Conservation (phyloP, 768 basidiomycete genomes). For the Termitomyces sp. region DNA sequence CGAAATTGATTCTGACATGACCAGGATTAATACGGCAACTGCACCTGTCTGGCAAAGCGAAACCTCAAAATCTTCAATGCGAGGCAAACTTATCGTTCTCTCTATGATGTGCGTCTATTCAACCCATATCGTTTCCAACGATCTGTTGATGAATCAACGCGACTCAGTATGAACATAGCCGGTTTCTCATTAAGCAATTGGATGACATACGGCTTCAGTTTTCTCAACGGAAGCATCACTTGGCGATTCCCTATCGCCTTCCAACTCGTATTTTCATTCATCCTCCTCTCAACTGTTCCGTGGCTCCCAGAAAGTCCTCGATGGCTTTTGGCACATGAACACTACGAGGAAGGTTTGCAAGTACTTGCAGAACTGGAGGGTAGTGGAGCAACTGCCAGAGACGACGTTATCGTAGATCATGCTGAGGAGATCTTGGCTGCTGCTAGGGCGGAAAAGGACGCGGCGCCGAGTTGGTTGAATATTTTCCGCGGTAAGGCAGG, state of each 20-base stretch:
- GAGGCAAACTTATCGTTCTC: slow-evolving; percentile 44
- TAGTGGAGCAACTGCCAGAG: slow-evolving; percentile 24
- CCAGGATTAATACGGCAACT: slow-evolving; percentile 41
- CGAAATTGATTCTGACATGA: not conserved
- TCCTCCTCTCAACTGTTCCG: slow-evolving; percentile 38
- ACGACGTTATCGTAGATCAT: slow-evolving; percentile 32
- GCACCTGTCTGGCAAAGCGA: slow-evolving; percentile 51
- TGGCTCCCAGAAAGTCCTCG: slow-evolving; percentile 46
- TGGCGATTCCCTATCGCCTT: slow-evolving; percentile 50
- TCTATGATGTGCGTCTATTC: slow-evolving; percentile 38
- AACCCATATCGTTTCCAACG: not conserved
- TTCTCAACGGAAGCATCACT: slow-evolving; percentile 33
- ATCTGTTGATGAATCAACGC: not conserved
- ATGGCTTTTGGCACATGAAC: slow-evolving; percentile 44
- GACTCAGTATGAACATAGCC: slow-evolving; percentile 38
- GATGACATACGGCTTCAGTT: slow-evolving; percentile 51
- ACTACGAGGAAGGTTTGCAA: slow-evolving; percentile 32
- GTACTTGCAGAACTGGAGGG: slow-evolving; percentile 42
- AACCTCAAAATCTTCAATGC: slow-evolving; percentile 40
- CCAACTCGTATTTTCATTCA: slow-evolving; percentile 40
- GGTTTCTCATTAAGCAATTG: slow-evolving; percentile 47
- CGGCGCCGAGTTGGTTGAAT: slow-evolving; percentile 35
- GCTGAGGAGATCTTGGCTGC: slow-evolving; percentile 38
- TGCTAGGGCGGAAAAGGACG: slow-evolving; percentile 35
- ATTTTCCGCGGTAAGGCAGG: slow-evolving; percentile 35